Evolutionary conservation across 495 filamentous ascomycete species (phyloP), one percentile per base, ranked within the genome.

Genomic region (Podospora pseudopauciseta): DNA sequence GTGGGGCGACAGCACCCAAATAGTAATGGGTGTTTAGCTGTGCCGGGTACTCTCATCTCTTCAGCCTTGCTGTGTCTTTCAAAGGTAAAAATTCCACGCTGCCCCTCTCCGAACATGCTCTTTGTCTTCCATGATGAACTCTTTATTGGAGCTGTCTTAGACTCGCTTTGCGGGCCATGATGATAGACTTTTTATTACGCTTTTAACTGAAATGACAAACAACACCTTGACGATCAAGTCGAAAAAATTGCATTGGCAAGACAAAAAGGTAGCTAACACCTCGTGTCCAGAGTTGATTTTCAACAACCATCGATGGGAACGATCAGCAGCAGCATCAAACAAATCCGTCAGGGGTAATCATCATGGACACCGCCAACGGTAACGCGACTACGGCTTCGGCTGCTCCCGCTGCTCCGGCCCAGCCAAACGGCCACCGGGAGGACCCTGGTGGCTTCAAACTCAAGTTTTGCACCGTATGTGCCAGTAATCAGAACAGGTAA

Each of bases 141-240:
- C 67, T 68, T 84, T 96, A 96, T 97, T 97, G 94, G 94, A 97
- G 94, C 94, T 97, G 92, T 97, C 94, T 88, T 94, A 86, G 71
- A 56, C 72, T 80, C 80, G 79, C 77, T 70, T 72, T 62, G 69
- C 71, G 60, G 68, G 70, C 69, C 63, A 70, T 83, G 88, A 85
- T 82, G 83, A 86, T 73, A 83, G 70, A 75, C 70, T 73, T 77
- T 80, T 77, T 72, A 76, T 78, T 83, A 83, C 79, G 85, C 87
- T 81, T 85, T 80, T 80, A 77, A 79, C 80, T 85, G 79, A 81
- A 74, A 49, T 65, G n/a, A 39, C 34, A 63, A 49, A 49, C 39
- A 49, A 49, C 30, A 32, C 30, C 30, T 49, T 16, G 39, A 16
- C 0, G 9, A 49, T 49, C 39, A 49, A 49, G 1, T 49, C 39